Evolutionary conservation across 495 filamentous ascomycete species (phyloP), one percentile per base, ranked within the genome.

Genomic region (Staphylotrichum tortipilum): DNA sequence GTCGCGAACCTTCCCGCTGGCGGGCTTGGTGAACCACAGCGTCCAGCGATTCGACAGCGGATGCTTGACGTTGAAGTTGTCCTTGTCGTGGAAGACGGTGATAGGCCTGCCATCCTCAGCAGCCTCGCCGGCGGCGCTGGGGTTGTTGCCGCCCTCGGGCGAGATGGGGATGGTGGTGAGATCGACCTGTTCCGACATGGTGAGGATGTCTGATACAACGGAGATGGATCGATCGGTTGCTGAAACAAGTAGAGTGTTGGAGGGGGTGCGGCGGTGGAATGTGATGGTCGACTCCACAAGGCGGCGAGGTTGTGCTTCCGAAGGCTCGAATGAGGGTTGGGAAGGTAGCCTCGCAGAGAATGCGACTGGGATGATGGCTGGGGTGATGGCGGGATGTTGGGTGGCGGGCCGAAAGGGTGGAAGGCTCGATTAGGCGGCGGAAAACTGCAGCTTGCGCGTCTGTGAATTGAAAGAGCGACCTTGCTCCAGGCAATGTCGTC

Each of bases 1-100:
- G 26, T 47, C 37, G 55, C 78, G 44, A 60, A 94, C 92, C 85
- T 95, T 97, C 69, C 89, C 89, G 65, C 84, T 92, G 30, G 92
- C 88, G 26, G 92, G 92, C 78, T 98, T 98, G 62, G 92, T 98
- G 74, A 97, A 98, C 92, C 92, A 98, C 43, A 98, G 74, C 18
- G 94, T 97, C 92, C 92, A 98, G 60, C 85, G 83, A 71, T 95
- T 84, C 79, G 92, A 88, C 43, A 98, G 73, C 34, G 89, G 90
- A 66, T 98, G 92, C 75, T 97, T 97, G 64, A 96, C 90, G 62
- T 94, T 97, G 79, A 98, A 98, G 75, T 96, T 94, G 44, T 96
- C 86, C 43, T 89, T 82, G 72, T 95, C 85, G 67, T 98, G 88
- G 75, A 98, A 97, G 49, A 98, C 89, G 22, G 92, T 97, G 58